Evolutionary conservation across 495 filamentous ascomycete genomes (phyloP).

Genomic region (Bryoglossum gracile): DNA sequence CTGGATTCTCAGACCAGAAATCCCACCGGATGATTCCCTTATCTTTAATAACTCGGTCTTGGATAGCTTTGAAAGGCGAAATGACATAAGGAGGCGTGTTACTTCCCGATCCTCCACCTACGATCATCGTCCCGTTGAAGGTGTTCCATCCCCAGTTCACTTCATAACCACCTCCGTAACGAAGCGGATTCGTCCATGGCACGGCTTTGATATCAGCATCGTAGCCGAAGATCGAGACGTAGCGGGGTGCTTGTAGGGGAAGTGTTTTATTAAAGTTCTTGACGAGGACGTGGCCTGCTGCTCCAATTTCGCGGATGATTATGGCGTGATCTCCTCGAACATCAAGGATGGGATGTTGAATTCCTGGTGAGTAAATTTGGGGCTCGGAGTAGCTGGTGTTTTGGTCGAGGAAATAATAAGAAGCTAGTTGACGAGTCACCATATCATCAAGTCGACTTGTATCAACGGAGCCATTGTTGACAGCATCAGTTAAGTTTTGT

Average conservation of each 20-base stretch:
- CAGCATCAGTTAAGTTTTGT: conserved; percentile 33
- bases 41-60: conserved; percentile 42
- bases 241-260: conserved; percentile 41
- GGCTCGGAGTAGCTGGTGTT: conserved; percentile 29
- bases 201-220: conserved; percentile 26
- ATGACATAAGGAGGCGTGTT: conserved; percentile 23
- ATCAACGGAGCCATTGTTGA: conserved; percentile 42
- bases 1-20: conserved; percentile 30
- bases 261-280: conserved; percentile 50
- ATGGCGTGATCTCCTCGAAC: conserved; percentile 67
- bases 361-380: conserved; percentile 50
- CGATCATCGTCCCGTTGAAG: conserved; percentile 68
- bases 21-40: conserved; percentile 44
- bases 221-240: conserved; percentile 44
- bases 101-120: conserved; percentile 40
- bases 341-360: conserved; percentile 73
- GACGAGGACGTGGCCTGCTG: conserved; percentile 50
- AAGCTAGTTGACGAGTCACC: conserved; percentile 48
- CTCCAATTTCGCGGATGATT: conserved; percentile 36
- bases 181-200: conserved; percentile 6
- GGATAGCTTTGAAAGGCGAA: conserved; percentile 52
- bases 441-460: conserved; percentile 47
- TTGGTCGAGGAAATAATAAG: conserved; percentile 43
- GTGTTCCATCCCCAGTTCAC: conserved; percentile 10
- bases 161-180: conserved; percentile 8